Evolutionary conservation across 1,139 yeast genomes (phyloP).

Genomic region (Yamadazyma buinensis): DNA sequence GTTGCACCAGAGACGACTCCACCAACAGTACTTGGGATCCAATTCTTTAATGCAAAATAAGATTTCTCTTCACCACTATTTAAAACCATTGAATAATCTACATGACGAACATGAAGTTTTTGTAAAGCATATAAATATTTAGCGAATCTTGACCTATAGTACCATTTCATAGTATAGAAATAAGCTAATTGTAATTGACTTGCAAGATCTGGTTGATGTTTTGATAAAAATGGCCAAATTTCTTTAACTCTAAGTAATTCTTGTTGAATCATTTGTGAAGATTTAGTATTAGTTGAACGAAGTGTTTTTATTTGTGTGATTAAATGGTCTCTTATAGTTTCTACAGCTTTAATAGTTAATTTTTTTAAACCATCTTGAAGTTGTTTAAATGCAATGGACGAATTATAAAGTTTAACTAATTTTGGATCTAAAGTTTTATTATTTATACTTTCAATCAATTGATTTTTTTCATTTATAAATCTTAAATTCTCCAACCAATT

Average conservation of each 20-base stretch:
- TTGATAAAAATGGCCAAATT: slow-evolving; percentile 52
- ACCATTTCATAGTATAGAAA: slow-evolving; percentile 88
- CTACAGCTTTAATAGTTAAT: slow-evolving; percentile 54
- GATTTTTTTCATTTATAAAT: slow-evolving; percentile 54
- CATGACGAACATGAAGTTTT: slow-evolving; percentile 49
- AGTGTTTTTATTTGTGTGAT: slow-evolving; percentile 61
- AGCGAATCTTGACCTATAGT: slow-evolving; percentile 73
- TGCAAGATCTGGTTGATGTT: slow-evolving; percentile 62
- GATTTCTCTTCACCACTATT: slow-evolving; percentile 36
- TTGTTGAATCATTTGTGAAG: slow-evolving; percentile 75
- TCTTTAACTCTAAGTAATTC: slow-evolving; percentile 60
- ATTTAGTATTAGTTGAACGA: slow-evolving; percentile 40
- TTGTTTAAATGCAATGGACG: slow-evolving; percentile 31
- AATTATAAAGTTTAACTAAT: slow-evolving; percentile 21
- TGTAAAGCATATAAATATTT: slow-evolving; percentile 77
- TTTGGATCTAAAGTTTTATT: slow-evolving; percentile 10
- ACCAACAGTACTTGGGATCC: slow-evolving; percentile 18
- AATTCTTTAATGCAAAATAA: slow-evolving; percentile 25
- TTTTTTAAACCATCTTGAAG: slow-evolving; percentile 36
- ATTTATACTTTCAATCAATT: slow-evolving; percentile 35
- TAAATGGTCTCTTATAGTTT: slow-evolving; percentile 69
- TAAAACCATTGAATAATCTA: slow-evolving; percentile 51
- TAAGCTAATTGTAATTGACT: slow-evolving; percentile 78
- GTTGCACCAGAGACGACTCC: slow-evolving; percentile 2
- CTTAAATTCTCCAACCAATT: slow-evolving; percentile 60